Base-by-base conservation (phyloP, 495 filamentous ascomycete species). In the Lepraria neglecta region DNA sequence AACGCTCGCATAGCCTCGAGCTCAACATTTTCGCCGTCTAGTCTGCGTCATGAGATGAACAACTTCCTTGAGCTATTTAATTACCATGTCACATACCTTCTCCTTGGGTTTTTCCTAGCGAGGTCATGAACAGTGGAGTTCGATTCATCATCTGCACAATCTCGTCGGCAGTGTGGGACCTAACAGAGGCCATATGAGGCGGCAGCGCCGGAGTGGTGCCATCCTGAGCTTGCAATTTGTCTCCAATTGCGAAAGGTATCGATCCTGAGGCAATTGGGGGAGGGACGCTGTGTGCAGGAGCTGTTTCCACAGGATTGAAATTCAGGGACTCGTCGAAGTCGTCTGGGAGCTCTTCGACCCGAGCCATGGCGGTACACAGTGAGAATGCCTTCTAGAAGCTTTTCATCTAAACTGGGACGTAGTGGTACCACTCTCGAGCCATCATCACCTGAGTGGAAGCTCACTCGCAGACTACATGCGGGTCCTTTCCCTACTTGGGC, bases 51-150 rank as follows among this genome's bases (percentile, higher is more conserved):
- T 43, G 38, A 65, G 35, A 60, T 56, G 27, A 28, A 58, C 33
- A 62, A 45, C 27, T 50, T 61, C 62, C 35, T 56, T 42, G 38
- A 42, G 31, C 3, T 1, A 44, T 35, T 24, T 6, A n/a, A 35
- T 27, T 40, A 9, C 17, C 15, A 11, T 15, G 31, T 27, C 3
- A 72, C 76, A 48, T 71, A 76, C 78, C 76, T 68, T 82, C 79
- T 65, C 76, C 81, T 28, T 78, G 79, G 14, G 80, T 78, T 63
- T 92, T 86, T 64, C 90, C 88, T 12, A 97, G 81, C 64, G 86
- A 82, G 6, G 89, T 97, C 94, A 98, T 98, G 77, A 98, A 98
- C 33, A 98, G 78, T 6, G 95, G 94, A 14, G 83, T 84, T 66
- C 85, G 82, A 69, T 91, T 91, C 73, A 96, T 77, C 65, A 91